Conservation (phyloP, 495 filamentous ascomycete species). For the Penicillium desertorum region DNA sequence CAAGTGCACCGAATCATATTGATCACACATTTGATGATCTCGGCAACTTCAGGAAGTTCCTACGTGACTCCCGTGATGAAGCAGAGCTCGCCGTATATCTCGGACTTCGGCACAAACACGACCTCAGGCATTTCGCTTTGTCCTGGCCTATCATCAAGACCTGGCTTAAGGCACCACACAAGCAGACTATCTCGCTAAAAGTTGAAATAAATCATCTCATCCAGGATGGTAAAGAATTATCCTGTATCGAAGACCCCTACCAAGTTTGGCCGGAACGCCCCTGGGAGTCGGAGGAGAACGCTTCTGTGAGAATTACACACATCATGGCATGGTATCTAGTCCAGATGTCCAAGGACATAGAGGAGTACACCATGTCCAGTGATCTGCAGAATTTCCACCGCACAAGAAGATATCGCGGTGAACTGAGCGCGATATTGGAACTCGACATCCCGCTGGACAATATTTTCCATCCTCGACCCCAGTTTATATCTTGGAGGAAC, state of each 20-base stretch:
- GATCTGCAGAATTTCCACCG: conserved; percentile 1
- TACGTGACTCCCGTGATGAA: background rate
- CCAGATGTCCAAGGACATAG: background rate
- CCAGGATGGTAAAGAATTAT: background rate
- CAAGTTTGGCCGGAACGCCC: background rate
- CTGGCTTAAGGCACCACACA: background rate
- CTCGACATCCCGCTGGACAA: background rate
- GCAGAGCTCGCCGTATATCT: background rate
- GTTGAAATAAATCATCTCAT: background rate
- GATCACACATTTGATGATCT: background rate
- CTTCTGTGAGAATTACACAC: background rate
- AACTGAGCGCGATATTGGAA: background rate
- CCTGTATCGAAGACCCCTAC: background rate
- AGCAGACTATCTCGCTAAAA: background rate
- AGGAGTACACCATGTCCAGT: background rate
- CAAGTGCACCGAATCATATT: background rate
- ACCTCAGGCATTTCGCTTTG: background rate
- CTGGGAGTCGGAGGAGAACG: background rate
- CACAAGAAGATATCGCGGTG: background rate
- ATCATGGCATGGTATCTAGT: conserved; percentile 2
- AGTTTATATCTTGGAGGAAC: background rate
- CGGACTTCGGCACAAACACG: background rate
- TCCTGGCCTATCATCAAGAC: conserved; percentile 1
- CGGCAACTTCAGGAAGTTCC: background rate
- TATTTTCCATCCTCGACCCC: background rate